Evolutionary conservation across 306 rosid genomes (phyloP), one percentile per base, ranked within the genome.

Genomic region (Vigna nakashimae): DNA sequence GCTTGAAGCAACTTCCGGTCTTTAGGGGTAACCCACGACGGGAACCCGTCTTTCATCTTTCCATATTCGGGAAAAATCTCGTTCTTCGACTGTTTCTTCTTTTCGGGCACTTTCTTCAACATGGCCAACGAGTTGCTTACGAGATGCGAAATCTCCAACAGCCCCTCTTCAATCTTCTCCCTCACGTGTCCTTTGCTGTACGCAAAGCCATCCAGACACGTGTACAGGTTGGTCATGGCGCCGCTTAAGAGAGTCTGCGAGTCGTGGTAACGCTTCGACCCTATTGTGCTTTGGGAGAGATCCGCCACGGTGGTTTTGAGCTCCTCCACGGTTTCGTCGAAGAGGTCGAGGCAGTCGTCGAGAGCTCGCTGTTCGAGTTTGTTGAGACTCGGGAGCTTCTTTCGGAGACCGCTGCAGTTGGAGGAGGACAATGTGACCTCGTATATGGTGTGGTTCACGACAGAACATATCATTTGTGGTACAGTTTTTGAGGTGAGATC

Each of bases 201-300:
- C 0, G 85, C 85, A 26, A 94, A 88, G 22, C 97, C 98, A 20
- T 94, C 98, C 0, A 92, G 88, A n/a, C 97, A 92, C 62, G 98
- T 94, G 89, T 82, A 81, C 60, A 92, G 76, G 64, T 94, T 94
- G 3, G 98, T 94, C 91, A 94, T 92, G 14, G 98, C 95, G 0
- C 86, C 97, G 38, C 98, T 94, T 0, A 94, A 77, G 7, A 90
- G 57, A 0, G 97, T 90, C 82, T 85, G 90, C 40, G 79, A 34
- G 62, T 90, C 69, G 30, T 73, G 75, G 81, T 83, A 82, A 7
- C 74, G 66, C 10, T 20, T 36, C 3, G 83, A 65, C 5, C 73
- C 65, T 7, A 87, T 26, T 9, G 62, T 38, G 69, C 43, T n/a
- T 9, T 73, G 24, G 7, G 74, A 60, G 73, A 94, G 97, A 20